Percentiles rank a stretch among this genome's conserved stretches.
Conservation (phyloP, 345 rosid species). For the Theobroma cacao region DNA sequence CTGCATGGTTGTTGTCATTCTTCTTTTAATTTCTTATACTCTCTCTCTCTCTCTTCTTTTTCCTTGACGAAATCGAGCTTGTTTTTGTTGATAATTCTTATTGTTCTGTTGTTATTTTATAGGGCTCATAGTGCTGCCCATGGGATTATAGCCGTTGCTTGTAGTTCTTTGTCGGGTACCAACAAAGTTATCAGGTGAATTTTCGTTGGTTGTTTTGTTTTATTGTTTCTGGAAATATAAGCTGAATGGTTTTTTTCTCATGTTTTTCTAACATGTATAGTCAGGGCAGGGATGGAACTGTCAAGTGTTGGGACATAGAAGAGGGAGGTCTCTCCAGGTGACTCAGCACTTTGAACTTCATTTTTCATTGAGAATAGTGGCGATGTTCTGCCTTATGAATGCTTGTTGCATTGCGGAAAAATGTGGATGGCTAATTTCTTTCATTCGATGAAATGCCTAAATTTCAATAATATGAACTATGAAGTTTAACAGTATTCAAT, state of each 20-base stretch:
- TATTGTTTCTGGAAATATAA: background rate
- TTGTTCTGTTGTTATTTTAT: conserved; percentile 10
- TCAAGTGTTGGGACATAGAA: conserved; percentile 83
- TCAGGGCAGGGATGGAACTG: conserved; percentile 97
- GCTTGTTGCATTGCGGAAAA: background rate
- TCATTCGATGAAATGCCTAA: background rate
- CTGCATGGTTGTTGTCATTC: conserved; percentile 62
- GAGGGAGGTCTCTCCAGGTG: conserved; percentile 87
- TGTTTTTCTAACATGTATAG: conserved; percentile 27
- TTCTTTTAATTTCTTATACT: background rate
- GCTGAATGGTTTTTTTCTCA: background rate
- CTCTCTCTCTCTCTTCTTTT: background rate
- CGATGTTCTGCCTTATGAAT: background rate
- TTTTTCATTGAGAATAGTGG: conserved; percentile 1
- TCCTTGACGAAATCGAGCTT: background rate
- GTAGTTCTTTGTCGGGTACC: conserved; percentile 54
- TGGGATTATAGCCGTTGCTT: conserved; percentile 70
- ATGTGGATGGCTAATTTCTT: background rate
- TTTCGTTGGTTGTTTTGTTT: background rate
- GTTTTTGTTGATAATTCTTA: background rate
- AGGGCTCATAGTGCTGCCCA: conserved; percentile 90
- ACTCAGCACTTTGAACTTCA: background rate
- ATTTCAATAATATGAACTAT: background rate
- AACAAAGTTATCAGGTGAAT: conserved; percentile 72
- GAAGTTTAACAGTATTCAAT: background rate